A percentile compares a stretch with the other conserved stretches of the same genome.
phyloP scores from a whole-genome alignment of 352 stramenopile genomes.

The Phytophthora pseudosyringae region DNA sequence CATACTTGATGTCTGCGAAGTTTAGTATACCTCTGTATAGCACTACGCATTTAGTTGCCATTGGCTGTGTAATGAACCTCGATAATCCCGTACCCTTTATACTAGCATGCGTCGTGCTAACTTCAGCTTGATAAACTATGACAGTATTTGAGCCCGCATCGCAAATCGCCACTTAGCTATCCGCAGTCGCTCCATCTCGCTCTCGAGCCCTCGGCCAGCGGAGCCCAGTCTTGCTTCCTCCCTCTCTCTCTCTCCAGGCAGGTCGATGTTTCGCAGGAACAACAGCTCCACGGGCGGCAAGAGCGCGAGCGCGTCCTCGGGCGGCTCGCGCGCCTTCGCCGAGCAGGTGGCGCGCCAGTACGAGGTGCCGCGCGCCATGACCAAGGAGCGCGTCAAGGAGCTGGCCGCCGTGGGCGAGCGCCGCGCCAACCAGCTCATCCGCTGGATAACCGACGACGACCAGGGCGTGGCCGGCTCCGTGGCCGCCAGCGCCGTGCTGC shows the following conservation, averaged over 20 bases:
- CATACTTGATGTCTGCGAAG: not conserved
- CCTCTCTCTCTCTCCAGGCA: not conserved
- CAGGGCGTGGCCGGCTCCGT: constrained; percentile 42
- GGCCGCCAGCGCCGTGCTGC: constrained; percentile 46
- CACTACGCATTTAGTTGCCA: not conserved
- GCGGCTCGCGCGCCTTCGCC: constrained; percentile 48
- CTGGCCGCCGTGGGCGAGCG: constrained; percentile 55
- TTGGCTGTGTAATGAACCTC: not conserved
- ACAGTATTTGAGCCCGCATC: constrained; percentile 4
- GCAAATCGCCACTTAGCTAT: constrained; percentile 27
- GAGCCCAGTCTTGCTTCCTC: constrained; percentile 32
- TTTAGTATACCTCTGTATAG: not conserved
- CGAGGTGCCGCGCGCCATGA: constrained; percentile 53
- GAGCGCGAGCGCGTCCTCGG: constrained; percentile 14
- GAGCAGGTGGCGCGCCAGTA: constrained; percentile 73
- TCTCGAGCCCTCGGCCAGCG: constrained; percentile 5
- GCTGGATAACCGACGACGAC: constrained; percentile 70
- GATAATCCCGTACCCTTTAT: not conserved
- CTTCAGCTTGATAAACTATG: constrained; percentile 5
- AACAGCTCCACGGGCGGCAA: constrained; percentile 39
- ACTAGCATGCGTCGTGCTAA: not conserved
- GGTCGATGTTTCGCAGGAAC: constrained; percentile 45
- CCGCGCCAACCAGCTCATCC: constrained; percentile 68
- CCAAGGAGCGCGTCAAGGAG: constrained; percentile 42
- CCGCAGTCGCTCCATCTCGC: not conserved